Base-by-base conservation (phyloP, 2,329 filamentous ascomycete genomes). In the Torrubiella hemipterigena region DNA sequence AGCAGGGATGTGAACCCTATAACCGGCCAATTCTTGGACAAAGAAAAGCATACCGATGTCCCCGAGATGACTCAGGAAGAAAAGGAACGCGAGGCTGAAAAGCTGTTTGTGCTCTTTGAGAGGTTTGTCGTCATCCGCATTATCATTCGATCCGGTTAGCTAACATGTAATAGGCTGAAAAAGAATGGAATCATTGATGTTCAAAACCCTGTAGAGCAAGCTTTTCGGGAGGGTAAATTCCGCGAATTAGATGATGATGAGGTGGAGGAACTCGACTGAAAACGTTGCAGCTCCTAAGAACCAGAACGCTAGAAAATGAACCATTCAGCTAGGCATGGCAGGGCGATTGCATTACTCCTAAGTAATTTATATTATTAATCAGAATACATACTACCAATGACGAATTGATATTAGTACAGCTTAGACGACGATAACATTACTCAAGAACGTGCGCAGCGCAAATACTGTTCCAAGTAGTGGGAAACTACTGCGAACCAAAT, bases 81-180 rank as follows among this genome's bases (percentile, higher is more conserved):
- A 59, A 95, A 89, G 54, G 83, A 94, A 53, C 67, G 82, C 35
- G 91, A 98, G 50, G 89, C 87, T 0, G 89, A 95, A 55, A 72
- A 76, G 34, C 56, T 95, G 1, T 95, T 93, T 58, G 85, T 94
- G 10, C 60, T 95, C 4, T 95, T 95, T 55, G 86, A 95, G 55
- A 70, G 82, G 79, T 81, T 59, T 39, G 59, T 41, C 14, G 13
- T 13, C 8, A 12, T 9, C 3, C 16, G 3, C 14, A 7, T 3
- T 7, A 13, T 7, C 13, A 17, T 11, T 18, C 14, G 14, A 11
- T 4, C 13, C 20, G 12, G 7, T 3, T 21, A 7, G 13, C 15
- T 5, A 22, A 13, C 17, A 16, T 4, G 14, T 14, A 13, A 6
- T 35, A 19, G 69, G 67, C 59, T 91, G 26, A 83, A 73, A 50